phyloP scores from a whole-genome alignment of 2,329 filamentous ascomycete species.

The Pseudogymnoascus pannorum region DNA sequence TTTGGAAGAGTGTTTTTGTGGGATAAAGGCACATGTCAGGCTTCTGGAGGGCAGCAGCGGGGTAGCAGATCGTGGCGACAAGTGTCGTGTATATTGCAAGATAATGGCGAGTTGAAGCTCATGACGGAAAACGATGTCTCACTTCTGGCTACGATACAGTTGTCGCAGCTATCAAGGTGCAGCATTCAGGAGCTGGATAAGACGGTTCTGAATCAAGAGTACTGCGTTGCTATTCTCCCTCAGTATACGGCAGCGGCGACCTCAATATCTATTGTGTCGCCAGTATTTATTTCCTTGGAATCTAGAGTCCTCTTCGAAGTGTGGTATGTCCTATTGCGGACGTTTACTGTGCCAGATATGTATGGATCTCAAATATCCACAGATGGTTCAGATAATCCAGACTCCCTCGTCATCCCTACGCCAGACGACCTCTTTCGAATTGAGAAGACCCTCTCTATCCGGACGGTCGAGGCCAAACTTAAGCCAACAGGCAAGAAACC shows the following conservation, averaged over 20 bases:
- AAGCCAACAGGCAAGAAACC: slow-evolving; percentile 8
- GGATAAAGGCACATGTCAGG: slow-evolving; percentile 62
- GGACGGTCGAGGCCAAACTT: slow-evolving; percentile 57
- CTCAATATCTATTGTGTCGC: slow-evolving; percentile 69
- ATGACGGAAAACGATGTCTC: slow-evolving; percentile 78
- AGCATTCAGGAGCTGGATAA: slow-evolving; percentile 85
- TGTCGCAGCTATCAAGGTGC: slow-evolving; percentile 81
- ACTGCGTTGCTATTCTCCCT: slow-evolving; percentile 91
- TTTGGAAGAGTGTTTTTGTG: slow-evolving; percentile 85
- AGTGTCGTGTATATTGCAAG: slow-evolving; percentile 87
- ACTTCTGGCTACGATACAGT: slow-evolving; percentile 73
- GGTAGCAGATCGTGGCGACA: slow-evolving; percentile 66
- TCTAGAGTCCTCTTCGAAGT: slow-evolving; percentile 89
- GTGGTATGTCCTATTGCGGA: slow-evolving; percentile 87
- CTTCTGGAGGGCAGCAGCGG: slow-evolving; percentile 42
- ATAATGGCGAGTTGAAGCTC: slow-evolving; percentile 90
- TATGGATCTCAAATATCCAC: slow-evolving; percentile 44
- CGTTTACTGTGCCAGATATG: slow-evolving; percentile 86
- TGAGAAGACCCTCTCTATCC: slow-evolving; percentile 52
- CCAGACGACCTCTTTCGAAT: slow-evolving; percentile 50
- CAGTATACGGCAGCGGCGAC: slow-evolving; percentile 75
- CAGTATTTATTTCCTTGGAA: slow-evolving; percentile 82
- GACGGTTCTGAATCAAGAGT: slow-evolving; percentile 86
- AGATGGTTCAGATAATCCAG: slow-evolving; percentile 9
- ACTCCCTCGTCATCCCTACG: slow-evolving; percentile 6